A percentile compares a stretch with the other conserved stretches of the same genome.
phyloP scores from a whole-genome alignment of 2,329 filamentous ascomycete species.

The Chalaropsis ovoidea region DNA sequence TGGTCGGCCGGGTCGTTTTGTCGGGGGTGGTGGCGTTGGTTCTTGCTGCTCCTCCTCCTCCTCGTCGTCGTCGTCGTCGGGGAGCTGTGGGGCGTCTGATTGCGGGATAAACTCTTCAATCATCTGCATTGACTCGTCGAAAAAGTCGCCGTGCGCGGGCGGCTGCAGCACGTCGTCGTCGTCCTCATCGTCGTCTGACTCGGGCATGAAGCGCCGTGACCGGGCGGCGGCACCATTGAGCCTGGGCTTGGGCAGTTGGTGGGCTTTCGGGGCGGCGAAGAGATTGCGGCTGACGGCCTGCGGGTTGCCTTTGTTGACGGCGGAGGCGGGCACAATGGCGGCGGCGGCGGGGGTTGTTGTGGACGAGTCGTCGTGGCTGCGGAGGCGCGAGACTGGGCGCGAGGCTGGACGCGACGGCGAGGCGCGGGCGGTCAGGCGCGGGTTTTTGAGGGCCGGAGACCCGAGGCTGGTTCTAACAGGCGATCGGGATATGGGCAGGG shows the following conservation, averaged over 20 bases:
- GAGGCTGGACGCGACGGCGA: slow-evolving; percentile 33
- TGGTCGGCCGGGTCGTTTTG: background rate
- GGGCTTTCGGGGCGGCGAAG: slow-evolving; percentile 38
- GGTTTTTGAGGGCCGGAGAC: slow-evolving; percentile 53
- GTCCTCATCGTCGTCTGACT: slow-evolving; percentile 28
- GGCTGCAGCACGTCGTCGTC: slow-evolving; percentile 29
- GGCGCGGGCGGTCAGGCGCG: slow-evolving; percentile 42
- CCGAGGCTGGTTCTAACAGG: slow-evolving; percentile 53
- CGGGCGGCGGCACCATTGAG: background rate
- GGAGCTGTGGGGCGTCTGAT: slow-evolving; percentile 27
- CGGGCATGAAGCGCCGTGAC: slow-evolving; percentile 22
- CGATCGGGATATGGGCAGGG: slow-evolving; percentile 44
- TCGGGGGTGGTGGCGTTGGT: slow-evolving; percentile 17
- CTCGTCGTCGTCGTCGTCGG: slow-evolving; percentile 30
- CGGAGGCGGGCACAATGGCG: background rate
- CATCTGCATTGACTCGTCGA: slow-evolving; percentile 39
- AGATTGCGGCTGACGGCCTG: slow-evolving; percentile 44
- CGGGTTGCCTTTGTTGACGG: slow-evolving; percentile 14
- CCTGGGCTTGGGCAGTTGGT: slow-evolving; percentile 24
- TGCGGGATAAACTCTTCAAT: slow-evolving; percentile 29
- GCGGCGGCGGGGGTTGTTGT: background rate
- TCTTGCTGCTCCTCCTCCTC: slow-evolving; percentile 28
- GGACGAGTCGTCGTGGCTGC: background rate
- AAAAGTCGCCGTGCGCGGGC: slow-evolving; percentile 25
- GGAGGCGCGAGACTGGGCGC: background rate